Base-by-base conservation (phyloP, 1,139 yeast species). In the Scheffersomyces quercinus region DNA sequence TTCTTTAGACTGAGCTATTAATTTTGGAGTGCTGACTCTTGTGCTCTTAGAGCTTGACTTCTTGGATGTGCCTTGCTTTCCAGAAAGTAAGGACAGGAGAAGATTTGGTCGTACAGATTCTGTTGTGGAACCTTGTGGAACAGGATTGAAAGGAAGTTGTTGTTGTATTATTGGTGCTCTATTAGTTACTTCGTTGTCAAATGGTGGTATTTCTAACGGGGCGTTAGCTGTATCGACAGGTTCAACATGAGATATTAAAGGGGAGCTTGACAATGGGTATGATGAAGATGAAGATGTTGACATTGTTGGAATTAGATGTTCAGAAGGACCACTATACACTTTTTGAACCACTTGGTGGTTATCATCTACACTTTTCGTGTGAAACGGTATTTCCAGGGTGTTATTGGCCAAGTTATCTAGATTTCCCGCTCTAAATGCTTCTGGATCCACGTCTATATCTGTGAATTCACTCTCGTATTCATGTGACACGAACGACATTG, bases 391-490 rank as follows among this genome's bases (percentile, higher is more conserved):
- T n/a, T 28, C 15, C 26, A 20, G 26, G 4, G 9, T 9, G 4
- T 26, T 29, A 24, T 30, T 11, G 16, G 29, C 14, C 20, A 38
- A 9, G 26, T 13, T 11, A 13, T 26, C 26, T 24, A 29, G 15
- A 20, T 6, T 20, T 20, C 26, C 26, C 7, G 26, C 4, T 20
- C 26, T 20, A 7, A 20, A 20, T 26, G 41, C 12, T 14, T 38
- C 36, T n/a, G 54, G 46, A 14, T 45, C 54, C 11, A 40, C 37
- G 33, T 57, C 62, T 9, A 52, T 44, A 28, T 58, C 60, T 4
- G 61, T 55, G 5, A 51, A 34, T 16, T 51, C 57, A 8, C 53
- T 47, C 29, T 58, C 60, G 29, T 48, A 31, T 31, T 31, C 35
- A 6, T 31, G 35, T 6, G 35, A 31, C 3, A 31, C 10, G 15